Evolutionary conservation across 306 rosid genomes (phyloP), one percentile per base, ranked within the genome.

Genomic region (Vigna angularis): DNA sequence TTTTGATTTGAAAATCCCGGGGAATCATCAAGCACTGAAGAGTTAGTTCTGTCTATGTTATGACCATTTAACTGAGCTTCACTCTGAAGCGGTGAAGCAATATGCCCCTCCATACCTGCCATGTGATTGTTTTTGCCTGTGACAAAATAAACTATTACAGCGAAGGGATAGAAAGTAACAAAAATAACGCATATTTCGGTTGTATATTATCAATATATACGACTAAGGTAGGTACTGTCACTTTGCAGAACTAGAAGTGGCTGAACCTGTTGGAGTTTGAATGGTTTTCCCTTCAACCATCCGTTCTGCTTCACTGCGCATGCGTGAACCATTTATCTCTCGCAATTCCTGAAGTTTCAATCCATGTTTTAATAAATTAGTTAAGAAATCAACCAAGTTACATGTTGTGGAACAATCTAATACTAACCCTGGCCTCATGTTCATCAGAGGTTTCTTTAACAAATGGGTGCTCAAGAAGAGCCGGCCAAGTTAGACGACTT

Each of bases 401-500:
- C 51, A 30, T 9, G 59, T 36, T 50, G 51, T 17, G 7, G 11
- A 30, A 79, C 71, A 53, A n/a, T 65, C 74, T 6, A 17, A 79
- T 28, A 77, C 47, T 74, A 73, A 95, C 99, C 97, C 83, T 88
- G 74, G 80, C 81, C 58, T 87, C 91, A 75, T 45, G 69, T 70
- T 91, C 92, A 9, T 86, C 86, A 22, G 85, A 70, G 6, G 88
- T 74, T 88, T 93, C 99, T 84, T 87, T 87, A 62, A 95, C 98
- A 86, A 95, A 95, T 70, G 98, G 97, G 71, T 95, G 98, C 74
- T 95, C 98, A 61, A 95, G 85, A 82, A 95, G 97, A 71, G 93
- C 90, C 18, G 99, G 99, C 99, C 99, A 95, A 22, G 98, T 87
- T 74, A 95, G 86, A 56, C 99, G 93, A 86, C 89, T 91, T 85